These are phyloP conservation scores for Phytophthora nicotianae DNA, from an alignment of 352 stramenopile genomes.

Conservation along the genomic window DNA sequence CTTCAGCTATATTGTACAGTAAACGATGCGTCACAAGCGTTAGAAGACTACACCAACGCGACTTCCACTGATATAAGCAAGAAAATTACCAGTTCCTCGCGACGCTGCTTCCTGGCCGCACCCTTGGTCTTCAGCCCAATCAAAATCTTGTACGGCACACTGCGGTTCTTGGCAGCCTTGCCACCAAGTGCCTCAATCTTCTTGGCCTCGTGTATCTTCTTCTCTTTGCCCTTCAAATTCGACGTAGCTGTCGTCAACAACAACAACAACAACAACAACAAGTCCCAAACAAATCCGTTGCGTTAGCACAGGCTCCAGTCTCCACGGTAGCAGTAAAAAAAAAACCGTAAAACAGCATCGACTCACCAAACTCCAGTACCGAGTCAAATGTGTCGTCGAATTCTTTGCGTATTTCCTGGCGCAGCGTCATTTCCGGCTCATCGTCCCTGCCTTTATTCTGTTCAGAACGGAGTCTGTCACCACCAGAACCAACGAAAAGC, in stretches of 20 bases:
- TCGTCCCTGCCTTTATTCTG: constrained; percentile 34
- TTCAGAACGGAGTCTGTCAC: constrained; percentile 10
- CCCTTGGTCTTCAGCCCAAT: constrained; percentile 76
- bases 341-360: not conserved
- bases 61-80: not conserved
- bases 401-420: constrained; percentile 77
- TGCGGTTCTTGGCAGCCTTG: constrained; percentile 60
- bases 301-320: not conserved
- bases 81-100: constrained; percentile 56
- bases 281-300: not conserved
- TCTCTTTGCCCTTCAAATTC: constrained; percentile 80
- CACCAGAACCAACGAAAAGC: not conserved
- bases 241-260: constrained; percentile 37
- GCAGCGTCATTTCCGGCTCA: constrained; percentile 49
- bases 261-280: constrained; percentile 9
- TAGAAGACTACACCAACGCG: not conserved
- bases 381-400: constrained; percentile 77
- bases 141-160: constrained; percentile 75
- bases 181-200: constrained; percentile 74
- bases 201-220: constrained; percentile 75
- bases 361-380: constrained; percentile 73
- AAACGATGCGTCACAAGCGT: not conserved
- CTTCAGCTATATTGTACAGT: constrained; percentile 50
- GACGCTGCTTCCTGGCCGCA: constrained; percentile 50
- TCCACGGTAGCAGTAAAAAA: constrained; percentile 5